Percentiles rank a stretch among this genome's conserved stretches.
Evolutionary conservation across 768 basidiomycete genomes (phyloP).

Genomic region (Podaxis carcinomalis): DNA sequence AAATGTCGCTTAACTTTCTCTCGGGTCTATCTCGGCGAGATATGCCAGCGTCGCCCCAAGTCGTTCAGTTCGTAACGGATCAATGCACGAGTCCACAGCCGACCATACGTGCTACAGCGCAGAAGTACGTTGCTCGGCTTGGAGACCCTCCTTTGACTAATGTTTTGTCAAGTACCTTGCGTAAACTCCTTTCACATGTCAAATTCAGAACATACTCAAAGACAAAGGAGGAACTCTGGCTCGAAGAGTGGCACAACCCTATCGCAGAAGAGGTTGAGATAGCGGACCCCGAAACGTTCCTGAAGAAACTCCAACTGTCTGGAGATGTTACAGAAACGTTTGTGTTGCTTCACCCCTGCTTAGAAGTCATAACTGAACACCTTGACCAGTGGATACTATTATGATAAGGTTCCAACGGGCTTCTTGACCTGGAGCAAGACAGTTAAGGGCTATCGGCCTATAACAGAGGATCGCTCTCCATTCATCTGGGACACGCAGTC

Average conservation of each 20-base stretch:
- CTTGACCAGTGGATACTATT: constrained; percentile 39
- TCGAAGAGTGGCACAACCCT: constrained; percentile 68
- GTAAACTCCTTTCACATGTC: constrained; percentile 8
- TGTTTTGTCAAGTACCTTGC: constrained; percentile 7
- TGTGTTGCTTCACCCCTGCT: constrained; percentile 13
- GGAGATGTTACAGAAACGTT: constrained; percentile 24
- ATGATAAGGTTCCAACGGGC: constrained; percentile 75
- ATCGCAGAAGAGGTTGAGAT: constrained; percentile 43
- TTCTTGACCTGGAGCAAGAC: constrained; percentile 71
- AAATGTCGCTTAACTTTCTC: constrained; percentile 64
- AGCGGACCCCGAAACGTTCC: constrained; percentile 44
- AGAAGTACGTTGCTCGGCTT: constrained; percentile 42
- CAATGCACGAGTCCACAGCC: constrained; percentile 70
- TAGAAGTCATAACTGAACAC: constrained; percentile 8
- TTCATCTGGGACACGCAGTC: constrained; percentile 55
- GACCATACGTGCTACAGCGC: constrained; percentile 57
- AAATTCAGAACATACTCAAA: constrained; percentile 69
- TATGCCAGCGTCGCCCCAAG: constrained; percentile 41
- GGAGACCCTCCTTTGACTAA: neutral
- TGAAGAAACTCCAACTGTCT: constrained; percentile 40
- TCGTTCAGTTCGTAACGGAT: constrained; percentile 60
- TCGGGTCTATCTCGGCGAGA: constrained; percentile 63
- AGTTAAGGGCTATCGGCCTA: constrained; percentile 55
- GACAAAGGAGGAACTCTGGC: constrained; percentile 65
- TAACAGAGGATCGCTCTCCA: constrained; percentile 30